Evolutionary conservation across 495 filamentous ascomycete genomes (phyloP), one percentile per base, ranked within the genome.

Genomic region (Evernia prunastri): DNA sequence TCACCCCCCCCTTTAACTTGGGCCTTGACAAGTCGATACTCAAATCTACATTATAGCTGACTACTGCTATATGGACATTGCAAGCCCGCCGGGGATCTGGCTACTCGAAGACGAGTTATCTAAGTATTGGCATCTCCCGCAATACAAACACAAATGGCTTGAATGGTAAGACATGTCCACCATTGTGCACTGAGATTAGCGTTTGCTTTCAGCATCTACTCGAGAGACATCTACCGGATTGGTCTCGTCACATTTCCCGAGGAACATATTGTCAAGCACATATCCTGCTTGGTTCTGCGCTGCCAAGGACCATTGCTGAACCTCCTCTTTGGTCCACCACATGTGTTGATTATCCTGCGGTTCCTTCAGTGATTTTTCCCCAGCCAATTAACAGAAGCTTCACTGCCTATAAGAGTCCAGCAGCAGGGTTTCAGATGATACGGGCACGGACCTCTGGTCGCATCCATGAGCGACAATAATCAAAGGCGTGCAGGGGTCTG

Each of bases 331-430:
- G 15, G 53, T 63, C 59, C 59, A 63, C 64, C 64, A 66, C 9
- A 66, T 5, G 23, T 47, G 56, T 53, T 66, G 64, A 12, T 66
- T 66, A 20, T 66, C 64, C 60, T 63, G 36, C n/a, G n/a, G 13
- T 37, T 2, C 29, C 0, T n/a, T 65, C 63, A 65, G 56, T 17
- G 10, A 17, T 15, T 20, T n/a, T 4, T 1, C 36, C 6, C 12
- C 36, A 12, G 12, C 12, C 36, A 37, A 37, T 12, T 6, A 37
- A 12, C 6, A 6, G 36, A 37, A 37, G 12, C 6, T 37, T n/a
- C n/a, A n/a, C n/a, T n/a, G n/a, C n/a, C n/a, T n/a, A n/a, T n/a
- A n/a, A n/a, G n/a, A n/a, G n/a, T n/a, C n/a, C 39, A 40, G 42
- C 18, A 45, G 20, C 18, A 45, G 18, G 4, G 17, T 47, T 23